Percentiles rank a stretch among this genome's conserved stretches.
phyloP scores from a whole-genome alignment of 192 early-diverging fungal genomes.

The Pilobolus umbonatus region DNA sequence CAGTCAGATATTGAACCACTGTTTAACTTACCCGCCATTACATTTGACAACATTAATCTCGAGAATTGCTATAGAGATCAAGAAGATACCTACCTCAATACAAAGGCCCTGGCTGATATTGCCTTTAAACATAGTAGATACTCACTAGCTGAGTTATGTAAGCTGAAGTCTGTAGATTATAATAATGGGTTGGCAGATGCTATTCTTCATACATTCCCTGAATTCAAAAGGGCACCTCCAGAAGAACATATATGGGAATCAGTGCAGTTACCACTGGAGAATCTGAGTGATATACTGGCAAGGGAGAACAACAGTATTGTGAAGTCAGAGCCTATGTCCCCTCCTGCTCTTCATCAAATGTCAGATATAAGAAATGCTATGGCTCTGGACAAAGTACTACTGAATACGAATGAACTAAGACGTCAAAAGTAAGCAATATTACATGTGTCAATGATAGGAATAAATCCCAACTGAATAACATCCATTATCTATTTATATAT shows the following conservation, averaged over 20 bases:
- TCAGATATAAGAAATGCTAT: slow-evolving; percentile 21
- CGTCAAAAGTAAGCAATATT: neutral
- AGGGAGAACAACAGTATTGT: neutral
- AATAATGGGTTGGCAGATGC: slow-evolving; percentile 4
- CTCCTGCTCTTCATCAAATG: neutral
- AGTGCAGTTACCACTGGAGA: slow-evolving; percentile 10
- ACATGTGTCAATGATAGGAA: too few species aligned
- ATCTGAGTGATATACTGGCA: neutral
- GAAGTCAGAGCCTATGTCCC: neutral
- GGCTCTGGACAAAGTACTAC: slow-evolving; percentile 31
- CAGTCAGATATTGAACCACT: slow-evolving; percentile 3
- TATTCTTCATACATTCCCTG: slow-evolving; percentile 12
- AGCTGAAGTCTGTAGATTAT: slow-evolving; percentile 18
- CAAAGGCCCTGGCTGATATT: slow-evolving; percentile 23
- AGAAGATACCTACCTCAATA: slow-evolving; percentile 30
- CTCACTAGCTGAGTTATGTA: slow-evolving; percentile 30
- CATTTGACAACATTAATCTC: neutral
- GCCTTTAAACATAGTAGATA: slow-evolving; percentile 21
- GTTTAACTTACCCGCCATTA: neutral
- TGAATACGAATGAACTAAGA: slow-evolving; percentile 1
- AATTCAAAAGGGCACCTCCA: slow-evolving; percentile 6
- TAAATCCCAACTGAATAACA: neutral
- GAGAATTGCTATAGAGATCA: slow-evolving; percentile 15
- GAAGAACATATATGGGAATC: slow-evolving; percentile 13
- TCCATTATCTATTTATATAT: neutral